phyloP scores from a whole-genome alignment of 768 basidiomycete species.

The Psilocybe azurescens region DNA sequence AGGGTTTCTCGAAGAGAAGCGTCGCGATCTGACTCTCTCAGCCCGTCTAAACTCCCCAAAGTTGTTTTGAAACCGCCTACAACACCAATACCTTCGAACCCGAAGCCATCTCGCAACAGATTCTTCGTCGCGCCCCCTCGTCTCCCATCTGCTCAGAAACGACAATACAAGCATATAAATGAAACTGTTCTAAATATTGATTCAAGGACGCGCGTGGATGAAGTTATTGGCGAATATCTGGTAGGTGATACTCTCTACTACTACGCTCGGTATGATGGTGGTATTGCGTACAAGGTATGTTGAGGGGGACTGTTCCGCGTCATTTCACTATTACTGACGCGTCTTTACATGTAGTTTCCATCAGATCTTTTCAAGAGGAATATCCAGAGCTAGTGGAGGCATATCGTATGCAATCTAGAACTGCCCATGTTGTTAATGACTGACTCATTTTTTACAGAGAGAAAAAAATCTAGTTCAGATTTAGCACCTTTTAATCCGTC shows the following conservation, averaged over 20 bases:
- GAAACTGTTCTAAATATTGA: conserved; percentile 38
- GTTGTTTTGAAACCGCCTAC: conserved; percentile 10
- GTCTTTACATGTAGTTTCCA: conserved; percentile 43
- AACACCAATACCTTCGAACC: not conserved
- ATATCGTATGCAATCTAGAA: conserved; percentile 52
- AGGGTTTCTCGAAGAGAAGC: not conserved
- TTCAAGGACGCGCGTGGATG: conserved; percentile 38
- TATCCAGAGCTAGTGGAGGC: conserved; percentile 53
- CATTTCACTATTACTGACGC: not conserved
- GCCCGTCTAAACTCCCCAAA: conserved; percentile 1
- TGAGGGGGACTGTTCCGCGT: not conserved
- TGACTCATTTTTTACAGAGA: conserved; percentile 42
- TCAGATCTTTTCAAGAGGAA: conserved; percentile 41
- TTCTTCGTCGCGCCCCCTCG: conserved; percentile 45
- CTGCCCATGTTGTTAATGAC: conserved; percentile 1
- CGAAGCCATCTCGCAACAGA: conserved; percentile 11
- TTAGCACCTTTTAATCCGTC: conserved; percentile 66
- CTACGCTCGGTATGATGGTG: conserved; percentile 63
- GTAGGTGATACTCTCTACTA: conserved; percentile 51
- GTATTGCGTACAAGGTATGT: conserved; percentile 61
- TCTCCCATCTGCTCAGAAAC: conserved; percentile 42
- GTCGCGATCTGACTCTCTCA: not conserved
- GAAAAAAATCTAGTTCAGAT: conserved; percentile 45
- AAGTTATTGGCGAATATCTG: conserved; percentile 64
- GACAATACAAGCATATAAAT: conserved; percentile 43